Percentiles rank a stretch among this genome's conserved stretches.
Conservation (phyloP, 441 rosid species). For the Populus tomentosa region DNA sequence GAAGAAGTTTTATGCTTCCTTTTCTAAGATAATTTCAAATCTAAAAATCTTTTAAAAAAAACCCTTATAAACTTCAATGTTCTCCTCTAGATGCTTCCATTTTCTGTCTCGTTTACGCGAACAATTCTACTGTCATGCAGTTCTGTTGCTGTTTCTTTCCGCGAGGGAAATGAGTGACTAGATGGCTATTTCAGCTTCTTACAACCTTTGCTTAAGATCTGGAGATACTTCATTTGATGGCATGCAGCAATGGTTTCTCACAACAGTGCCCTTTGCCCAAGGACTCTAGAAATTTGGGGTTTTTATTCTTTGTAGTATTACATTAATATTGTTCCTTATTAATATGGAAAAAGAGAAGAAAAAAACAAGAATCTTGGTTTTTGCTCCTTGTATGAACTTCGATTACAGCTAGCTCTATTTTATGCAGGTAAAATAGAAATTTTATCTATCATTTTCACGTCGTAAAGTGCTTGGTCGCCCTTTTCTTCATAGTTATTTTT, state of each 20-base stretch:
- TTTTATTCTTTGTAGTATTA: background rate
- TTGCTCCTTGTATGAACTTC: background rate
- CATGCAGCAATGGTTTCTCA: background rate
- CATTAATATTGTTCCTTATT: background rate
- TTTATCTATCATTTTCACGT: no score
- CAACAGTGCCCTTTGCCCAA: background rate
- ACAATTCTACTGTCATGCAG: background rate
- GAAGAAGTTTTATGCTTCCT: background rate
- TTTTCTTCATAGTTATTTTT: no score
- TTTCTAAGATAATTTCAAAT: no score
- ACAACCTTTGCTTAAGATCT: background rate
- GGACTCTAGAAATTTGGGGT: background rate
- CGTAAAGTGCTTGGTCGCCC: no score
- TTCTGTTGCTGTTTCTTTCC: conserved; percentile 9
- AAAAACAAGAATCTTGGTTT: no score
- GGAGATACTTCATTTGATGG: background rate
- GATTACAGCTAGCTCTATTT: background rate
- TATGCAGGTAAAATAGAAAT: background rate
- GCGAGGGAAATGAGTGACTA: background rate
- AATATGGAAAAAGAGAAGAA: background rate
- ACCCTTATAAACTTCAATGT: background rate
- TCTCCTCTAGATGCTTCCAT: background rate
- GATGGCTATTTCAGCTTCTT: background rate
- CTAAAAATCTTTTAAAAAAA: background rate
- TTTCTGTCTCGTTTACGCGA: background rate